Evolutionary conservation across 805 yeast genomes (phyloP).

Genomic region (Lipomyces spencermartinsiae): DNA sequence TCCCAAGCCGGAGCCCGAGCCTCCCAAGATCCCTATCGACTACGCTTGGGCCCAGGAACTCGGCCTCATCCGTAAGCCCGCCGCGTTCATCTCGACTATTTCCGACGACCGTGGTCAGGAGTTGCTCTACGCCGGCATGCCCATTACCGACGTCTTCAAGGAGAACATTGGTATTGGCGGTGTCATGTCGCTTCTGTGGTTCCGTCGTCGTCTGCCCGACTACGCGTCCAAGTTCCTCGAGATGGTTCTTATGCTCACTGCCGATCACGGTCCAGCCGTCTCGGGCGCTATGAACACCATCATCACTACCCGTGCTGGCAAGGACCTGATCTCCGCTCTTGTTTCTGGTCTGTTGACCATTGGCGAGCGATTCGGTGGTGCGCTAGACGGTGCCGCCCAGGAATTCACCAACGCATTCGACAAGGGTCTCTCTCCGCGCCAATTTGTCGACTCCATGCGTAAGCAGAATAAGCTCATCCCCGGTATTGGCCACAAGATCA

Average conservation of each 20-base stretch:
- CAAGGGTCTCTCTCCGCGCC: constrained; percentile 54
- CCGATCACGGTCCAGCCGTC: constrained; percentile 58
- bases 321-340: constrained; percentile 54
- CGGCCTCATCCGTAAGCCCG: constrained; percentile 56
- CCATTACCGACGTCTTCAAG: constrained; percentile 55
- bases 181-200: constrained; percentile 56
- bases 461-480: constrained; percentile 56
- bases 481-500: constrained; percentile 56
- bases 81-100: constrained; percentile 55
- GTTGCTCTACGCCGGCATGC: constrained; percentile 55
- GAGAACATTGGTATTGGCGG: constrained; percentile 57
- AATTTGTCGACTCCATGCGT: constrained; percentile 55
- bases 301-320: constrained; percentile 56
- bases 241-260: constrained; percentile 58
- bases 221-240: constrained; percentile 55
- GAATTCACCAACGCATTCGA: constrained; percentile 54
- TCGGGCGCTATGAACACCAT: constrained; percentile 57
- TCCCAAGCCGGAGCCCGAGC: constrained; percentile 52
- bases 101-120: constrained; percentile 58
- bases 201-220: constrained; percentile 53
- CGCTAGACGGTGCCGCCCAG: constrained; percentile 55
- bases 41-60: constrained; percentile 58
- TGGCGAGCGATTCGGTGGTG: constrained; percentile 56
- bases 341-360: constrained; percentile 54
- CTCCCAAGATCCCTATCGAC: constrained; percentile 56